A percentile compares a stretch with the other conserved stretches of the same genome.
Evolutionary conservation across 306 rosid species (phyloP).

Genomic region (Castanea sativa): DNA sequence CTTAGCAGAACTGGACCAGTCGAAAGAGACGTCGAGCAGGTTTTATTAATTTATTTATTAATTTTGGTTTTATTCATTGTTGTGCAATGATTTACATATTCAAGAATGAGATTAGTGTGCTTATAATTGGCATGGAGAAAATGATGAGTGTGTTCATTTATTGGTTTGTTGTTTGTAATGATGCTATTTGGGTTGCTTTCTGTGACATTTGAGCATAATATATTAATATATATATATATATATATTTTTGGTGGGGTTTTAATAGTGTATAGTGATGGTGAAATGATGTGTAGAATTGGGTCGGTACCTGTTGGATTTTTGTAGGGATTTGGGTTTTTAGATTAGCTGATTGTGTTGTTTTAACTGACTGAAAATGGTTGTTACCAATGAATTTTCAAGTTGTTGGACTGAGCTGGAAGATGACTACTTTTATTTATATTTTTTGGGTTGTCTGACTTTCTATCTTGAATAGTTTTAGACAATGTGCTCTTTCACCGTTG

Average conservation of each 20-base stretch:
- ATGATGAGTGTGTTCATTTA: not conserved
- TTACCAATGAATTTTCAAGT: not conserved
- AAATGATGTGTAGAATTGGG: not conserved
- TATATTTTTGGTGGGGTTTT: not conserved
- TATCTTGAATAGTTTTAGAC: not conserved
- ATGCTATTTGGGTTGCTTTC: conserved; percentile 2
- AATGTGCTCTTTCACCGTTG: not conserved
- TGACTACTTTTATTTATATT: not conserved
- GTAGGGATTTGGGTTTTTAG: conserved; percentile 6
- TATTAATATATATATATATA: not conserved
- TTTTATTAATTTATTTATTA: conserved; percentile 28
- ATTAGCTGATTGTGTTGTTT: not conserved
- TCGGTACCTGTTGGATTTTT: not conserved
- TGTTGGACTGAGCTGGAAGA: conserved; percentile 6
- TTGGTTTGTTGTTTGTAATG: not conserved
- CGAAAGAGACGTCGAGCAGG: conserved; percentile 98
- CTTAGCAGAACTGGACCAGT: conserved; percentile 80
- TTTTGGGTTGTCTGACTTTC: not conserved
- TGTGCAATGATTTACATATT: conserved; percentile 12
- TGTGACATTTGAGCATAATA: not conserved
- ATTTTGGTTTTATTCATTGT: conserved; percentile 3
- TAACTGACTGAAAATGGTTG: conserved; percentile 1
- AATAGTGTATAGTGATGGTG: not conserved
- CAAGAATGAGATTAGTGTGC: not conserved
- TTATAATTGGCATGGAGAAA: too few relatives aligned